Evolutionary conservation across 106 monocot genomes (phyloP).

Genomic region (Allium fistulosum): DNA sequence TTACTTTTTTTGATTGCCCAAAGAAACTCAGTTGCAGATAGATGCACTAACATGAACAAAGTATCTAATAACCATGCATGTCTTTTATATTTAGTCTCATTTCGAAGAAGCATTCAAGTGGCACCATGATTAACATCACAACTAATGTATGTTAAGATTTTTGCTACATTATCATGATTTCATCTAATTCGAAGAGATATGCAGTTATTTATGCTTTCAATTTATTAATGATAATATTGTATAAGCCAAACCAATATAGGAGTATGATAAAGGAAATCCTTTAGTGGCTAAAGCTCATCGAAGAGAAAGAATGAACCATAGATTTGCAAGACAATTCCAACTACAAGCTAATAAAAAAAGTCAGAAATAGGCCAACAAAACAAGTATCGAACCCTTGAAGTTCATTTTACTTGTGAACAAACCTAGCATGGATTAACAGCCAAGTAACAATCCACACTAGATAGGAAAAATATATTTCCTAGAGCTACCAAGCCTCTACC

Average conservation of each 20-base stretch:
- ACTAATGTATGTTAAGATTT: too few species aligned
- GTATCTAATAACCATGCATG: too few species aligned
- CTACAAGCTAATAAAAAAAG: slow-evolving; percentile 72
- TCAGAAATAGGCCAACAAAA: slow-evolving; percentile 62
- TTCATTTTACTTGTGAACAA: slow-evolving; percentile 59
- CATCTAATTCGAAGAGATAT: too few species aligned
- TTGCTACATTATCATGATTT: too few species aligned
- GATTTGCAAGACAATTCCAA: slow-evolving; percentile 67
- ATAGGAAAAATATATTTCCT: slow-evolving; percentile 80
- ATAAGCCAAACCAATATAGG: slow-evolving; percentile 54
- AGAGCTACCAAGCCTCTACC: slow-evolving; percentile 86
- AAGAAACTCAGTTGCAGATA: too few species aligned
- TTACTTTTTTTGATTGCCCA: too few species aligned
- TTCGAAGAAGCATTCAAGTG: too few species aligned
- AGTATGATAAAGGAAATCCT: slow-evolving; percentile 57
- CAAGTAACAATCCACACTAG: slow-evolving; percentile 59
- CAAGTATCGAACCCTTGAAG: slow-evolving; percentile 67
- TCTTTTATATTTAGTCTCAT: too few species aligned
- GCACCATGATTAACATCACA: too few species aligned
- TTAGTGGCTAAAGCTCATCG: slow-evolving; percentile 62
- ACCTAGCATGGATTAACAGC: slow-evolving; percentile 61
- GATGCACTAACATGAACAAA: too few species aligned
- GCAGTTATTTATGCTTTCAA: too few species aligned
- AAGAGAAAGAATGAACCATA: slow-evolving; percentile 72
- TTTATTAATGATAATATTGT: not conserved